phyloP scores from a whole-genome alignment of 2,329 filamentous ascomycete species.

The Akanthomyces uredinophilus region DNA sequence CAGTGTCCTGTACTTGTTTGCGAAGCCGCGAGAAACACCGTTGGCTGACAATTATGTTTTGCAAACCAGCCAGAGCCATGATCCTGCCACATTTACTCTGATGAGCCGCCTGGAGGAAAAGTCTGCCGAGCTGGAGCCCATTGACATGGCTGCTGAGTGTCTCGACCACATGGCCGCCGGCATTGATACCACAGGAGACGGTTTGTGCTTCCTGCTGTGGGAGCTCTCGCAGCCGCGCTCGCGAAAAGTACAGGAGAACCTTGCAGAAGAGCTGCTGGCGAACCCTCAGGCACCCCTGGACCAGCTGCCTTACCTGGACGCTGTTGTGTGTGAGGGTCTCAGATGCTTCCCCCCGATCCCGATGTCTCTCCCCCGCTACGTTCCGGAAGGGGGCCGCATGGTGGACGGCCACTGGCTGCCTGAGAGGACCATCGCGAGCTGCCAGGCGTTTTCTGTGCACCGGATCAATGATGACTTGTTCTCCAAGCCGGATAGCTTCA shows the following conservation, averaged over 20 bases:
- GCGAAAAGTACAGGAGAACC: conserved; percentile 42
- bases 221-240: conserved; percentile 59
- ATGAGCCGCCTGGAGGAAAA: conserved; percentile 53
- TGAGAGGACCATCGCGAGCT: conserved; percentile 51
- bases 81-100: conserved; percentile 51
- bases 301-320: conserved; percentile 55
- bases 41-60: conserved; percentile 56
- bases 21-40: conserved; percentile 52
- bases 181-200: conserved; percentile 67
- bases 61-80: conserved; percentile 40
- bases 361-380: conserved; percentile 60
- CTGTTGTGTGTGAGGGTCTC: conserved; percentile 57
- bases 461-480: conserved; percentile 63
- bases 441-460: conserved; percentile 57
- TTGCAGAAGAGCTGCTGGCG: conserved; percentile 47
- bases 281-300: conserved; percentile 39
- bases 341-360: conserved; percentile 61
- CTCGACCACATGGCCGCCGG: conserved; percentile 68
- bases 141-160: conserved; percentile 61
- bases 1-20: conserved; percentile 41
- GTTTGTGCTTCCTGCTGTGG: conserved; percentile 66
- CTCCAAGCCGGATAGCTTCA: conserved; percentile 69
- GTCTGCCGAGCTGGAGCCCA: conserved; percentile 39
- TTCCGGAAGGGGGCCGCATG: conserved; percentile 47
- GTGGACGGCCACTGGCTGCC: conserved; percentile 54